Base-by-base conservation (phyloP, 495 filamentous ascomycete species). In the Penicillium odoratum region DNA sequence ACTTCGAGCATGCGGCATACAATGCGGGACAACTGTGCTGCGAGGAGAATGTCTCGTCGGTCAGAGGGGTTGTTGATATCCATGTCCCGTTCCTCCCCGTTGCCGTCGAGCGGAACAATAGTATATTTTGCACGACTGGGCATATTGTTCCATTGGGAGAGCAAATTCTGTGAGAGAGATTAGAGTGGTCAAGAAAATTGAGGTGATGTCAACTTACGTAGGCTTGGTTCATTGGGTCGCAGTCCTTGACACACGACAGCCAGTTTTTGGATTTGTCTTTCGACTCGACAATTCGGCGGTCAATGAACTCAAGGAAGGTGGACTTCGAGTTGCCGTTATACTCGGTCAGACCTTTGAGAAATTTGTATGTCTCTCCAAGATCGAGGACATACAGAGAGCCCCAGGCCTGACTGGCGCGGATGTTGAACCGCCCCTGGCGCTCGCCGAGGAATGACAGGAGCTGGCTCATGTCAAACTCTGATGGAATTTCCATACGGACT, bases 101-200 rank as follows among this genome's bases (percentile, higher is more conserved):
- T 66, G 9, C 59, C 51, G 34, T 77, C 70, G 1, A 74, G 53
- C 2, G 73, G 66, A 4, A 80, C 70, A 45, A 78, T 71, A 31
- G 72, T 75, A 55, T 81, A 81, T 43, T 70, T 66, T 9, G 78
- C 77, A 25, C 78, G 75, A 51, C 77, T 80, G 10, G 78, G 78
- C 78, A 81, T 81, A 61, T 79, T 78, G 61, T 80, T 80, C 77
- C 77, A 80, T 51, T 70, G 70, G 11, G 76, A 78, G 11, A 79
- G 76, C 5, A 76, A 62, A 44, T 76, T 67, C 78, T 81, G 46
- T 26, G 15, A 28, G 36, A 28, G 1, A 26, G 33, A 15, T 36
- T 36, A 36, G 33, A 3, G 2, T 36, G 33, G 9, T 36, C 33
- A 36, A 36, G 33, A 36, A 11, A 8, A 28, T 4, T 34, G 36